Evolutionary conservation across 257 asterid genomes (phyloP).

Genomic region (Galeopsis tetrahit): DNA sequence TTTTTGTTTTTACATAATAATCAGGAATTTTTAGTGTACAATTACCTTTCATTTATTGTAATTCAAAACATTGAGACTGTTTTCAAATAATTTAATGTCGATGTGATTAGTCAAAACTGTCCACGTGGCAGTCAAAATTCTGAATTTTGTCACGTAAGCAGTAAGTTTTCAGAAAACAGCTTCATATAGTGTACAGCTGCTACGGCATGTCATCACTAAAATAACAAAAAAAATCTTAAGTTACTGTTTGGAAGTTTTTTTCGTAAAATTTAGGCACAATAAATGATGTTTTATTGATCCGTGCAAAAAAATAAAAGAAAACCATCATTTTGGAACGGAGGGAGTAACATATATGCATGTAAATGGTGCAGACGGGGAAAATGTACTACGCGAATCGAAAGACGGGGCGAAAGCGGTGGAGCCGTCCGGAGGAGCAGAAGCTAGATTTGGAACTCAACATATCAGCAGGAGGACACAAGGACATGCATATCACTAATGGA

Average conservation of each 20-base stretch:
- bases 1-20: too few species aligned
- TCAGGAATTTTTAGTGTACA: too few species aligned
- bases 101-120: not conserved
- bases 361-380: conserved; percentile 48
- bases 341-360: too few species aligned
- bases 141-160: not conserved
- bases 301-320: too few species aligned
- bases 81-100: not conserved
- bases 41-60: too few species aligned
- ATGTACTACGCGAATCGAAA: conserved; percentile 60
- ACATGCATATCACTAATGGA: not conserved
- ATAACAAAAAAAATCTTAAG: too few species aligned
- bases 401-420: conserved; percentile 54
- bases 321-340: too few species aligned
- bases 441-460: conserved; percentile 61
- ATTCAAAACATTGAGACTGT: not conserved
- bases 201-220: too few species aligned
- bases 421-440: conserved; percentile 50
- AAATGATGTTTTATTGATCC: too few species aligned
- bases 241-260: too few species aligned
- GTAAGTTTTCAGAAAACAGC: not conserved
- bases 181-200: not conserved
- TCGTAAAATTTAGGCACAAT: too few species aligned
- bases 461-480: conserved; percentile 31
- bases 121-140: not conserved